These are phyloP conservation scores for Allodekkera sacchari DNA, from an alignment of 805 yeast genomes.

Conservation along the genomic window DNA sequence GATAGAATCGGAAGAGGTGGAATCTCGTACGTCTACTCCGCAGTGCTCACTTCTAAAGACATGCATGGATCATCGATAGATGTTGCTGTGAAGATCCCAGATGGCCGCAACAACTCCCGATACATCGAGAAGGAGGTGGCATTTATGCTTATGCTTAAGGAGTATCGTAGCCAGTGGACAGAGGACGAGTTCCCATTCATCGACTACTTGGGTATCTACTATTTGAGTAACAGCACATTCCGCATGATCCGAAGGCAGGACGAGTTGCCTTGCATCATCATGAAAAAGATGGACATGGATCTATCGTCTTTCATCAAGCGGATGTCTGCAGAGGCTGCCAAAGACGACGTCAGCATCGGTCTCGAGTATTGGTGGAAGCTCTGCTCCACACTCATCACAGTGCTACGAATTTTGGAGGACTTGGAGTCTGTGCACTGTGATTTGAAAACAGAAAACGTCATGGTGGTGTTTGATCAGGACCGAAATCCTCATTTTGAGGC, in stretches of 20 bases:
- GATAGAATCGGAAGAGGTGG: constrained; percentile 21
- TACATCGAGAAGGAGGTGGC: constrained; percentile 20
- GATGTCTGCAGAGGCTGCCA: constrained; percentile 1
- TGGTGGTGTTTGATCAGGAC: constrained; percentile 17
- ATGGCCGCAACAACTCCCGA: constrained; percentile 15
- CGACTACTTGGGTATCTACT: constrained; percentile 21
- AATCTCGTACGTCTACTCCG: constrained; percentile 21
- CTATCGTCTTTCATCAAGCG: constrained; percentile 19
- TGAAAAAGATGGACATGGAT: constrained; percentile 21
- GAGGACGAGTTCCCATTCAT: constrained; percentile 17
- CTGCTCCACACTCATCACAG: constrained; percentile 18
- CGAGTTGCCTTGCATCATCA: constrained; percentile 20
- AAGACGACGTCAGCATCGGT: constrained; percentile 15
- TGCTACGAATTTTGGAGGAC: constrained; percentile 18
- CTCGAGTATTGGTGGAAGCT: constrained; percentile 25
- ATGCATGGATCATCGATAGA: constrained; percentile 4
- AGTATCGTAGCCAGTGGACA: constrained; percentile 13
- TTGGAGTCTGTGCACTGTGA: constrained; percentile 37
- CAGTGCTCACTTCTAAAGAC: constrained; percentile 9
- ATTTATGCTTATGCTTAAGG: constrained; percentile 14
- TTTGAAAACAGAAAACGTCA: constrained; percentile 37
- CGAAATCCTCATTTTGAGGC: constrained; percentile 31
- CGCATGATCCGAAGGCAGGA: constrained; percentile 17
- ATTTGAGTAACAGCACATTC: constrained; percentile 16
- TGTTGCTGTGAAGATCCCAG: constrained; percentile 24